Evolutionary conservation across 163 green algal species (phyloP).

Genomic region (Scenedesmus sp.): DNA sequence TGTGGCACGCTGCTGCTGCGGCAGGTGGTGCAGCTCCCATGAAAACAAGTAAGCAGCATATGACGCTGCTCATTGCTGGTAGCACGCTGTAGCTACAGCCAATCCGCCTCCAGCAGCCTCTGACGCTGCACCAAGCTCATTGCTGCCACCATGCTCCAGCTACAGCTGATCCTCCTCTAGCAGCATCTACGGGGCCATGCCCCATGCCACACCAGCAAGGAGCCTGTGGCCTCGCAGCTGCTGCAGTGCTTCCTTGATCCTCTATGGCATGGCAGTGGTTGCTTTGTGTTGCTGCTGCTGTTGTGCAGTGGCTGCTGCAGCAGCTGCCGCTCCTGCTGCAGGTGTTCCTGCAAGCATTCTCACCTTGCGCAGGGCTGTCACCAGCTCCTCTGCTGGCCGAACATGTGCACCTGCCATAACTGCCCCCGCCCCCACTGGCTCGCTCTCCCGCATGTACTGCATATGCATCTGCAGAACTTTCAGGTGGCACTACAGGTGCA

Average conservation of each 20-base stretch:
- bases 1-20: neutral
- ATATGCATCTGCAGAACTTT: slow-evolving; percentile 17
- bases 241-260: neutral
- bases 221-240: too few species aligned
- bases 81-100: too few species aligned
- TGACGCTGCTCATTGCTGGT: too few species aligned
- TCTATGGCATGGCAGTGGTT: too few species aligned
- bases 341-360: slow-evolving; percentile 21
- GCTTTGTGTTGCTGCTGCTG: neutral
- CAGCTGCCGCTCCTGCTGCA: neutral
- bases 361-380: slow-evolving; percentile 52
- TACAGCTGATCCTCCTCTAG: neutral
- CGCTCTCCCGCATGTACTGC: slow-evolving; percentile 34
- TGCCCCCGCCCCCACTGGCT: slow-evolving; percentile 26
- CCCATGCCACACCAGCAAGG: too few species aligned
- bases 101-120: too few species aligned
- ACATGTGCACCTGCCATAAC: slow-evolving; percentile 30
- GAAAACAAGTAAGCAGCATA: neutral
- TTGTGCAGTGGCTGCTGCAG: neutral
- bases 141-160: neutral
- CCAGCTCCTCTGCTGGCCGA: slow-evolving; percentile 51
- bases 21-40: neutral
- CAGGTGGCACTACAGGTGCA: neutral
- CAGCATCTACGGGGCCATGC: too few species aligned
- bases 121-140: neutral